Percentiles rank a stretch among this genome's conserved stretches.
phyloP scores from a whole-genome alignment of 2,329 filamentous ascomycete genomes.

The Epichloe baconii region DNA sequence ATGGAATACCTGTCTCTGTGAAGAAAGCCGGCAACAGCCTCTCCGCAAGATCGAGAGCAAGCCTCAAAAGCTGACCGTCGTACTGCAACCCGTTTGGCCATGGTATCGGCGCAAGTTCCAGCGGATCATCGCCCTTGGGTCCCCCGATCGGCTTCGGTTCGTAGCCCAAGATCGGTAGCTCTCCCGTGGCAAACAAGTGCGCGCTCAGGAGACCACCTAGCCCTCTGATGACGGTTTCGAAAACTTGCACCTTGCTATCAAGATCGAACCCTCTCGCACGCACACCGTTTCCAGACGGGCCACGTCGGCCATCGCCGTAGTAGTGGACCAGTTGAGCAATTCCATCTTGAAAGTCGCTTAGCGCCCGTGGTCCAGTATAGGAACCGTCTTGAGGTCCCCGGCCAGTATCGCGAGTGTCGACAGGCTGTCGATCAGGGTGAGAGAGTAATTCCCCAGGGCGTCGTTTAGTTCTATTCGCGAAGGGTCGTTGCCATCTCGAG shows the following conservation, averaged over 20 bases:
- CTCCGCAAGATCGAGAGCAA: conserved; percentile 74
- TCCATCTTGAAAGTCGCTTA: conserved; percentile 67
- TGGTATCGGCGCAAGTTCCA: conserved; percentile 41
- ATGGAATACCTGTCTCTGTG: conserved; percentile 81
- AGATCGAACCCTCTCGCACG: conserved; percentile 77
- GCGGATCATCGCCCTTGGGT: conserved; percentile 22
- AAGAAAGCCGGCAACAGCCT: conserved; percentile 85
- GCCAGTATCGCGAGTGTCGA: conserved; percentile 89
- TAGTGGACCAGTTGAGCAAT: conserved; percentile 62
- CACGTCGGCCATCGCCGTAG: conserved; percentile 73
- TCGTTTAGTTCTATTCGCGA: conserved; percentile 82
- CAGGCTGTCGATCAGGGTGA: conserved; percentile 89
- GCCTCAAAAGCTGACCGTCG: conserved; percentile 77
- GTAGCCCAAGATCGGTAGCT: conserved; percentile 77
- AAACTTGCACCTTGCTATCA: conserved; percentile 97
- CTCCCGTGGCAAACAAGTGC: conserved; percentile 83
- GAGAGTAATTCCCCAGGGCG: conserved; percentile 89
- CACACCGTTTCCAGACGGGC: conserved; percentile 54
- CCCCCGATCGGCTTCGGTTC: conserved; percentile 29
- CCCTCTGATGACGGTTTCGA: conserved; percentile 92
- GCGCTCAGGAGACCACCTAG: conserved; percentile 84
- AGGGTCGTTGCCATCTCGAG: conserved; percentile 68
- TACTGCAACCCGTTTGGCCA: conserved; percentile 75
- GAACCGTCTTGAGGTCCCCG: conserved; percentile 44
- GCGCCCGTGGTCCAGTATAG: conserved; percentile 32